Percentiles rank a stretch among this genome's conserved stretches.
Conservation (phyloP, 140 eudicot species). For the Anethum foeniculum region DNA sequence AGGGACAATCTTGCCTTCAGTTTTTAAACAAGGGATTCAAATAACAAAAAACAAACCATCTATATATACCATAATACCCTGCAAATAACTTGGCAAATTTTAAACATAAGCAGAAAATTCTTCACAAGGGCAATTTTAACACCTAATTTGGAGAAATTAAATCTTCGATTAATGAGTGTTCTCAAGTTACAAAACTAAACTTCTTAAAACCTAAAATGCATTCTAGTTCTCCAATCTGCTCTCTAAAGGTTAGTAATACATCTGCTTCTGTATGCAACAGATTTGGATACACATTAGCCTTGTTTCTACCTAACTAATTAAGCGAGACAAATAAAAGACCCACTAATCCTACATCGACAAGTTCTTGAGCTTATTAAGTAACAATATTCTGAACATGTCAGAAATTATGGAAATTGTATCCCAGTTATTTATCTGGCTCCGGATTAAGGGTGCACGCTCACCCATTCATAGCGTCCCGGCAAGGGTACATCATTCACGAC, state of each 20-base stretch:
- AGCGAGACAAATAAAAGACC: slow-evolving; percentile 2
- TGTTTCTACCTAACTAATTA: slow-evolving; percentile 13
- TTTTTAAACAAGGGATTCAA: not conserved
- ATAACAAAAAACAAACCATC: too few relatives aligned
- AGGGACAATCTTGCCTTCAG: too few relatives aligned
- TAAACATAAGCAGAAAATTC: not conserved
- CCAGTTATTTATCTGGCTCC: not conserved
- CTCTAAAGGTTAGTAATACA: slow-evolving; percentile 20
- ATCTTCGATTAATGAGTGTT: slow-evolving; percentile 7
- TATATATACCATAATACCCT: too few relatives aligned
- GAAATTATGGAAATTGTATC: slow-evolving; percentile 8
- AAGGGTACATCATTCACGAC: slow-evolving; percentile 62
- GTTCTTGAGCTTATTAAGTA: slow-evolving; percentile 3
- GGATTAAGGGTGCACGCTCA: slow-evolving; percentile 36
- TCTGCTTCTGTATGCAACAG: slow-evolving; percentile 20
- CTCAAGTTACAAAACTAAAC: slow-evolving; percentile 22
- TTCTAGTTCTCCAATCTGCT: slow-evolving; percentile 3
- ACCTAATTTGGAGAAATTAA: not conserved
- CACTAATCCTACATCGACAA: slow-evolving; percentile 17
- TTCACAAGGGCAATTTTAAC: not conserved
- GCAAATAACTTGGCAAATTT: not conserved
- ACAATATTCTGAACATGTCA: slow-evolving; percentile 15
- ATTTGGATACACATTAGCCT: slow-evolving; percentile 15
- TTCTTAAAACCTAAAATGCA: slow-evolving; percentile 22
- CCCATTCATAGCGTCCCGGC: slow-evolving; percentile 84